A percentile compares a stretch with the other conserved stretches of the same genome.
Conservation (phyloP, 2,329 filamentous ascomycete species). For the Lecanicillium sp. region DNA sequence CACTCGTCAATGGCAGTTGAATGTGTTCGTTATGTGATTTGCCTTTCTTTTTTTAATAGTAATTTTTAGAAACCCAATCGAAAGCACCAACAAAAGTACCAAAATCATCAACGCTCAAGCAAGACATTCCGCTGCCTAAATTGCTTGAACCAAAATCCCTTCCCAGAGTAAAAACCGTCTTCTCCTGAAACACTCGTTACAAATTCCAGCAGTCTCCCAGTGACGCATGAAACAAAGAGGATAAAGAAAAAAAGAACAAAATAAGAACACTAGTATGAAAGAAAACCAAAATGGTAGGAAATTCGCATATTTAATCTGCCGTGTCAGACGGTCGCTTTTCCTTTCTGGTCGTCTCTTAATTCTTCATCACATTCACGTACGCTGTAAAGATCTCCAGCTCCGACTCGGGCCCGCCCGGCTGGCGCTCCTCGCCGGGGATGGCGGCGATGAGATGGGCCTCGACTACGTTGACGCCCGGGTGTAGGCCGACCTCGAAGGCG, state of each 20-base stretch:
- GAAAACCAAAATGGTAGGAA: too few relatives aligned
- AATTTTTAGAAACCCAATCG: too few relatives aligned
- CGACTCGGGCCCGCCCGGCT: constrained; percentile 53
- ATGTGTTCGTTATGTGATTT: too few relatives aligned
- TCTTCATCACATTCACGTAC: constrained; percentile 62
- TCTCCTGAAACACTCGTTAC: not conserved
- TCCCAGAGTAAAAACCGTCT: not conserved
- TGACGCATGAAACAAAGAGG: not conserved
- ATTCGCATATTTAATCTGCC: too few relatives aligned
- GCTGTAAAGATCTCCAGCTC: constrained; percentile 76
- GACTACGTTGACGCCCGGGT: constrained; percentile 68
- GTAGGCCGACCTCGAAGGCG: constrained; percentile 69
- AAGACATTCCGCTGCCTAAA: not conserved
- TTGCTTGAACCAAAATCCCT: not conserved
- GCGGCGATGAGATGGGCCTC: constrained; percentile 73
- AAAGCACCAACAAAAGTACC: not conserved
- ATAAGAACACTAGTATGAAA: not conserved
- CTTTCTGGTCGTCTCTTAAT: constrained; percentile 21
- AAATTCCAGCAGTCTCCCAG: not conserved
- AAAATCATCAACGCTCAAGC: not conserved
- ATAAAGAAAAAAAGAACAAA: not conserved
- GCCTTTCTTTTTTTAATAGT: too few relatives aligned
- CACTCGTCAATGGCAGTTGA: too few relatives aligned
- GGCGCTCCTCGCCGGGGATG: constrained; percentile 53
- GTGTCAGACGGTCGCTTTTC: not conserved